These are phyloP conservation scores for Plantago major DNA, from an alignment of 257 asterid species.

Conservation along the genomic window DNA sequence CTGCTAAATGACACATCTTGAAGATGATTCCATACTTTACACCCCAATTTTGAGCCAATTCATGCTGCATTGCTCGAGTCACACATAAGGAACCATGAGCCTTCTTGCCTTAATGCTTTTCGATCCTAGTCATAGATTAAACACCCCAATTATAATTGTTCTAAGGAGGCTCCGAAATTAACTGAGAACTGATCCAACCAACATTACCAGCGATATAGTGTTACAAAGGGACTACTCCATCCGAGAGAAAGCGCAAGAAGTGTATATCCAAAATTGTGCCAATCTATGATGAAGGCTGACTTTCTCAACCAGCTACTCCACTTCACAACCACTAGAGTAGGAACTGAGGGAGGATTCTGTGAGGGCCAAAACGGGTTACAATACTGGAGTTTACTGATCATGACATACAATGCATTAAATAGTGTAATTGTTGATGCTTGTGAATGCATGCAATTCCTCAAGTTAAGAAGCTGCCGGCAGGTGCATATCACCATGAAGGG, in stretches of 20 bases:
- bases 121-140: constrained; percentile 67
- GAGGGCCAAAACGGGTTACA: constrained; percentile 20
- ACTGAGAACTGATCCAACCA: constrained; percentile 14
- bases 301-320: constrained; percentile 81
- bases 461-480: constrained; percentile 5
- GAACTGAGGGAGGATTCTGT: constrained; percentile 99
- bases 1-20: no score
- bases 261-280: constrained; percentile 97
- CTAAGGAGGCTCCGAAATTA: constrained; percentile 16
- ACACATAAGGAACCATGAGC: constrained; percentile 94
- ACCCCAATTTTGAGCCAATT: constrained; percentile 91
- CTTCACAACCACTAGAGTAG: constrained; percentile 88
- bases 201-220: constrained; percentile 67
- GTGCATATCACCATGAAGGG: not conserved
- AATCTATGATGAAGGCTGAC: constrained; percentile 73
- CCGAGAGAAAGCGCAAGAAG: constrained; percentile 83
- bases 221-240: constrained; percentile 70
- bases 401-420: not conserved
- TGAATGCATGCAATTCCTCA: no score
- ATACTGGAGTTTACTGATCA: constrained; percentile 8
- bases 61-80: constrained; percentile 97
- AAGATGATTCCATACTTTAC: constrained; percentile 44
- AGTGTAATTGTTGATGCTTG: no score
- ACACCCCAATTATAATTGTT: no score
- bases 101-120: constrained; percentile 79